phyloP scores from a whole-genome alignment of 2,329 filamentous ascomycete genomes.

The Calonectria pteridis region DNA sequence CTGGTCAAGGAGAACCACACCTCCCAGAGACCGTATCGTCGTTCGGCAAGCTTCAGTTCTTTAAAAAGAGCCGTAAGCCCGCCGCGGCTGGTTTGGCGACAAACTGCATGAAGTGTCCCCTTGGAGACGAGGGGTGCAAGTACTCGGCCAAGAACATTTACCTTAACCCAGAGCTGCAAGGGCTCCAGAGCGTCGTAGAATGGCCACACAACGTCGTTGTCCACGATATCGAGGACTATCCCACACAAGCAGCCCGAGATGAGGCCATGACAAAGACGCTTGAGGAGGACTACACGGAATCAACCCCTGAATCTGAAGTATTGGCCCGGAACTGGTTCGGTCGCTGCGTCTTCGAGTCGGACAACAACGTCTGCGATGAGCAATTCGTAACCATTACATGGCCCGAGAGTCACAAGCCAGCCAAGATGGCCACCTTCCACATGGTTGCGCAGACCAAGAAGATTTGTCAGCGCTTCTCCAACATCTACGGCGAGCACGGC shows the following conservation, averaged over 20 bases:
- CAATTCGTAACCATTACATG: conserved; percentile 90
- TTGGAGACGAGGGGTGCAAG: conserved; percentile 78
- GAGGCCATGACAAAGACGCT: conserved; percentile 59
- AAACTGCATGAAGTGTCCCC: conserved; percentile 83
- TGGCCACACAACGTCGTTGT: conserved; percentile 95
- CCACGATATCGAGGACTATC: conserved; percentile 88
- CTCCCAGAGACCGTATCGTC: conserved; percentile 83
- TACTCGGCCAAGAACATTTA: conserved; percentile 92
- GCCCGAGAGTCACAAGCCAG: conserved; percentile 76
- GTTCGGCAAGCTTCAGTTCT: conserved; percentile 81
- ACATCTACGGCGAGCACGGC: conserved; percentile 87
- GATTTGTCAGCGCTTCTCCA: conserved; percentile 86
- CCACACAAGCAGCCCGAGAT: conserved; percentile 55
- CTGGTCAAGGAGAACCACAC: conserved; percentile 68
- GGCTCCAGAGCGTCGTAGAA: conserved; percentile 73
- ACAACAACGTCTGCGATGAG: conserved; percentile 95
- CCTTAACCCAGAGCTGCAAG: conserved; percentile 71
- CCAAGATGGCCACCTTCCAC: conserved; percentile 91
- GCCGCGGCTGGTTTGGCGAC: conserved; percentile 79
- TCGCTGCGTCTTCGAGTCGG: conserved; percentile 92
- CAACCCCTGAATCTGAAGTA: conserved; percentile 61
- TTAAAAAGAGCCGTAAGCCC: conserved; percentile 82
- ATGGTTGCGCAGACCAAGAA: conserved; percentile 93
- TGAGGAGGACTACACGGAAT: conserved; percentile 65
- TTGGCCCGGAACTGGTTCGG: conserved; percentile 82